Base-by-base conservation (phyloP, 2,329 filamentous ascomycete species). In the Talaromyces sp. region DNA sequence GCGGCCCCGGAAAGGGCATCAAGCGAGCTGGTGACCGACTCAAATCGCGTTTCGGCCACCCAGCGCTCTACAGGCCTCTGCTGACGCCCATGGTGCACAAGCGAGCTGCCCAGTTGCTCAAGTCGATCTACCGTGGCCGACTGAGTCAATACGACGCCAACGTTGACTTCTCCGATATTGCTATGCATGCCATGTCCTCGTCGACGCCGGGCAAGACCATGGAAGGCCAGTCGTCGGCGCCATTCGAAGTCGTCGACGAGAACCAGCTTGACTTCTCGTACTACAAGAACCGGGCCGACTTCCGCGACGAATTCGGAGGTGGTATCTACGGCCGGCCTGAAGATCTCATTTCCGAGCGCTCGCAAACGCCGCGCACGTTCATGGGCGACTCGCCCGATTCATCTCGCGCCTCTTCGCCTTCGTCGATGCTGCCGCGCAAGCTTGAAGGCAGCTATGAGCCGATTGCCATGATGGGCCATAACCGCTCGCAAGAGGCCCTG, bases 11-110 rank as follows among this genome's bases (percentile, higher is more conserved):
- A 17, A 77, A 74, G 46, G 66, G 60, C 65, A 76, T 65, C 63
- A 80, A 70, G 64, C 79, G 76, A 63, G 69, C 72, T 6, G 72
- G 85, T 83, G 68, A 87, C 76, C 71, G 92, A 89, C 73, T 89
- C 84, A 68, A 84, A 92, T 59, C 89, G 84, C 62, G 86, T 27
- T 99, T 97, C 71, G 93, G 92, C 1, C 91, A 99, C 72, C 95
- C 93, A 1, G 92, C 90, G 4, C 82, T 98, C 17, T 96, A 95
- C 79, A 90, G 89, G 74, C 89, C 90, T 3, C 82, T 98, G 21
- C 93, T 93, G 67, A 96, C 92, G 0, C 93, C 93, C 2, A 97
- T 98, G 93, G 93, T 98, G 3, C 89, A 96, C 68, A 89, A 91
- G 58, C 96, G 90, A 75, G 91, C 91, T 2, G 90, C 95, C 69